Evolutionary conservation across 2,329 filamentous ascomycete species (phyloP).

Genomic region (Cladosporium sp.): DNA sequence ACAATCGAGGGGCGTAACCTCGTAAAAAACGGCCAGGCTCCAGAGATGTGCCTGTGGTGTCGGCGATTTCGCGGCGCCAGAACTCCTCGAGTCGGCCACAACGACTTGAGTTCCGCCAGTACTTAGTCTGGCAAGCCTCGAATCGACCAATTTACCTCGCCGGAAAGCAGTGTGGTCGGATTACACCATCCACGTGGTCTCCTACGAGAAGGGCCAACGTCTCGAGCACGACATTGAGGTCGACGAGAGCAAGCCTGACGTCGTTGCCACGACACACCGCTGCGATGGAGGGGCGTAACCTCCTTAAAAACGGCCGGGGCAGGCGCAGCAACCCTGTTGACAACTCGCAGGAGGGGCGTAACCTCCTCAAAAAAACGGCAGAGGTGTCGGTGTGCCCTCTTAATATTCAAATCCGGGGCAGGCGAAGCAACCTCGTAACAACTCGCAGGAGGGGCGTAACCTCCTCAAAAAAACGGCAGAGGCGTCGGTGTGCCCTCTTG

Average conservation of each 20-base stretch:
- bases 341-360: not conserved
- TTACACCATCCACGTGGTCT: slow-evolving; percentile 34
- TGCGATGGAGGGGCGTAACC: not conserved
- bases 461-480: not conserved
- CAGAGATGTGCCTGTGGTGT: not conserved
- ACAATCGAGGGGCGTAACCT: not conserved
- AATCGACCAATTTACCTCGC: not conserved
- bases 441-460: not conserved
- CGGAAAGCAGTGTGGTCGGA: not conserved
- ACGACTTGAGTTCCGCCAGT: not conserved
- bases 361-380: not conserved
- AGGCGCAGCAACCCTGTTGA: no score
- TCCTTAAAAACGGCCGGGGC: not conserved
- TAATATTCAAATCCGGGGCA: not conserved
- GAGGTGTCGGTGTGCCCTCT: no score
- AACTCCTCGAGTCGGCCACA: not conserved
- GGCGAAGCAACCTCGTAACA: no score
- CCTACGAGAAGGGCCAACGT: slow-evolving; percentile 38
- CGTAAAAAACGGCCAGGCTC: not conserved
- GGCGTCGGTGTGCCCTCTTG: no score
- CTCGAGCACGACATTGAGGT: slow-evolving; percentile 34
- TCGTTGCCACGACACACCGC: not conserved
- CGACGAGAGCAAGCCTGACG: slow-evolving; percentile 35
- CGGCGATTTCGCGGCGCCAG: not conserved
- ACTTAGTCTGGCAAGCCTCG: not conserved